Percentiles rank a stretch among this genome's conserved stretches.
These are phyloP conservation scores for Microthyrium microscopicum DNA, from an alignment of 2,329 filamentous ascomycete genomes.

Conservation along the genomic window DNA sequence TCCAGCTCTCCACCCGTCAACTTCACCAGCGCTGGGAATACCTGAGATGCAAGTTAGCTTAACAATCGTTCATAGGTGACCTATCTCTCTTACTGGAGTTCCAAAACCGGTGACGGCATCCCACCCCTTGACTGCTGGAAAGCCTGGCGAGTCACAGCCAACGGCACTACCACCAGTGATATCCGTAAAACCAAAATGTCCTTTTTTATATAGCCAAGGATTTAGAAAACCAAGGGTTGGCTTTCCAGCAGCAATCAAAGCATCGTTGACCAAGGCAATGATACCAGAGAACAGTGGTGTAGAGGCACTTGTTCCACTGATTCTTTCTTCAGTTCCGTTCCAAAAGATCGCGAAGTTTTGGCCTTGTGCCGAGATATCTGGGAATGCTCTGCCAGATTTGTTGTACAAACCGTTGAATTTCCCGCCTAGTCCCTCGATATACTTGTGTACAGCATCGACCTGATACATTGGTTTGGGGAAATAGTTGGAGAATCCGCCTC, in stretches of 20 bases:
- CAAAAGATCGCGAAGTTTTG: slow-evolving; percentile 3
- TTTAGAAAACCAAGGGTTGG: slow-evolving; percentile 36
- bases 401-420: slow-evolving; percentile 7
- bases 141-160: slow-evolving; percentile 15
- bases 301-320: slow-evolving; percentile 8
- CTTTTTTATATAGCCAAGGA: slow-evolving; percentile 32
- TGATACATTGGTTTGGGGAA: slow-evolving; percentile 16
- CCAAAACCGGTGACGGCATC: slow-evolving; percentile 33
- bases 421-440: neutral
- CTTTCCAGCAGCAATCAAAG: slow-evolving; percentile 28
- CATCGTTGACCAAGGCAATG: slow-evolving; percentile 41
- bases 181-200: slow-evolving; percentile 12
- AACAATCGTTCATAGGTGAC: too few species aligned
- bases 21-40: too few species aligned
- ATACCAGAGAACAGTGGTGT: slow-evolving; percentile 36
- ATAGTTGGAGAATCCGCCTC: slow-evolving; percentile 28
- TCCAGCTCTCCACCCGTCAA: too few species aligned
- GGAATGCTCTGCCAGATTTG: slow-evolving; percentile 7
- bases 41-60: too few species aligned
- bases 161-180: slow-evolving; percentile 17
- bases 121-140: slow-evolving; percentile 24
- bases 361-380: slow-evolving; percentile 8
- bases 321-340: neutral
- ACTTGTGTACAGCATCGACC: slow-evolving; percentile 4
- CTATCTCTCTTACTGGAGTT: too few species aligned